Base-by-base conservation (phyloP, 495 filamentous ascomycete genomes). In the Lepraria neglecta region DNA sequence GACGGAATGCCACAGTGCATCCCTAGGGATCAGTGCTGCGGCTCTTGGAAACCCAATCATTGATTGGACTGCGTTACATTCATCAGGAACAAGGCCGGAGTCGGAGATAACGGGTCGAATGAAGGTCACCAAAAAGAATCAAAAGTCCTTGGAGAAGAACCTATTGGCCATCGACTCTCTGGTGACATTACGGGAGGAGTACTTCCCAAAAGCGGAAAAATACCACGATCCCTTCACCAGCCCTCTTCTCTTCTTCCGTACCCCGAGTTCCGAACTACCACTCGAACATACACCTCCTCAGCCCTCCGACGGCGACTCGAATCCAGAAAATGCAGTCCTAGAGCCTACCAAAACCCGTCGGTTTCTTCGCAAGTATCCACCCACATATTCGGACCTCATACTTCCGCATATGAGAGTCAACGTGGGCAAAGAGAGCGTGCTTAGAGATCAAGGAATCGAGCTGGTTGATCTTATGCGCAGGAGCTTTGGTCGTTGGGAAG, bases 201-300 rank as follows among this genome's bases (percentile, higher is more conserved):
- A 79, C 27, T 86, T 86, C 65, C 27, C 67, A 3, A 74, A 71
- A 3, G 74, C 77, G 9, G 77, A 79, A 57, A 64, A 75, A 15
- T 82, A 74, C 65, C 83, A 83, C 47, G 82, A 84, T 62, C 71
- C 81, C 1, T 84, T 86, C 64, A 82, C 83, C 1, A 84, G 80
- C 6, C 82, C 83, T 0, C 70, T 82, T 9, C 73, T 83, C 4
- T 84, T 84, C 65, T 80, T 85, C 44, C 76, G 83, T 31, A 78
- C 80, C 0, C 64, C 80, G 0, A 77, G 75, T 1, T 69, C 68
- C 28, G 73, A 76, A 30, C 65, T 77, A 0, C 78, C 77, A 2
- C 63, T 35, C 30, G 35, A 46, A 6, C 14, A 11, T 27, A n/a
- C 6, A 6, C 35, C 35, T 35, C 4, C 21, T 5, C 17, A 51